These are phyloP conservation scores for Bimuria novae-zelandiae DNA, from an alignment of 2,329 filamentous ascomycete species.

Conservation along the genomic window DNA sequence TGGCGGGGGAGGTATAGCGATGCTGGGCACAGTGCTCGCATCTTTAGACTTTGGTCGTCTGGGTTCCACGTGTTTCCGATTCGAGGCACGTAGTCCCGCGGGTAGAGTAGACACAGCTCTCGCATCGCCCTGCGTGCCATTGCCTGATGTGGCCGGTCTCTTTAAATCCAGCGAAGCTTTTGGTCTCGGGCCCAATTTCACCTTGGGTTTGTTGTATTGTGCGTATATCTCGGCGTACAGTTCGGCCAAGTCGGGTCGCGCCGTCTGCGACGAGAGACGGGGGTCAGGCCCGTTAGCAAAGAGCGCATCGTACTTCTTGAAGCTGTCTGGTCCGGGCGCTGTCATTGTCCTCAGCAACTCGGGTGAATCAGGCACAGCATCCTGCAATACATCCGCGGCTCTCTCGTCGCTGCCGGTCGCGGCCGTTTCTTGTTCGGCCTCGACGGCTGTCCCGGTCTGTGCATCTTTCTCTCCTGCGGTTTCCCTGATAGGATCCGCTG, in stretches of 20 bases:
- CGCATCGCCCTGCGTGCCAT: slow-evolving; percentile 50
- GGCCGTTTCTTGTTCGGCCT: slow-evolving; percentile 15
- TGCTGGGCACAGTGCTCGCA: slow-evolving; percentile 31
- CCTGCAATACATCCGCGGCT: slow-evolving; percentile 23
- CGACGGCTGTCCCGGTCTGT: background rate
- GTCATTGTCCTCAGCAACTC: background rate
- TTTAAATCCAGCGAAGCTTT: slow-evolving; percentile 74
- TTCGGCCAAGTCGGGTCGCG: slow-evolving; percentile 46
- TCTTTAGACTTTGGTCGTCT: slow-evolving; percentile 45
- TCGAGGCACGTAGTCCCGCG: slow-evolving; percentile 68
- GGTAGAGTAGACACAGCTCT: slow-evolving; percentile 80
- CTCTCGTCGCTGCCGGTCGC: slow-evolving; percentile 14
- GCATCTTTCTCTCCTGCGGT: slow-evolving; percentile 11
- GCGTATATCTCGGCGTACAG: slow-evolving; percentile 55
- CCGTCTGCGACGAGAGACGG: slow-evolving; percentile 49
- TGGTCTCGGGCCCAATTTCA: slow-evolving; percentile 87
- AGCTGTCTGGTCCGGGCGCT: slow-evolving; percentile 25
- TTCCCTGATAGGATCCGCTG: slow-evolving; percentile 24
- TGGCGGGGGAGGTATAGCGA: slow-evolving; percentile 38
- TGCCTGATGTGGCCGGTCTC: slow-evolving; percentile 63
- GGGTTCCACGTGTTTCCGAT: slow-evolving; percentile 34
- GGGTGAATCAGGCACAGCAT: slow-evolving; percentile 23
- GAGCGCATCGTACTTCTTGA: slow-evolving; percentile 41
- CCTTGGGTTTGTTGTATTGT: slow-evolving; percentile 72
- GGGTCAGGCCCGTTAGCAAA: slow-evolving; percentile 48